Conservation (phyloP, 306 rosid species). For the Ormosia semicastrata region DNA sequence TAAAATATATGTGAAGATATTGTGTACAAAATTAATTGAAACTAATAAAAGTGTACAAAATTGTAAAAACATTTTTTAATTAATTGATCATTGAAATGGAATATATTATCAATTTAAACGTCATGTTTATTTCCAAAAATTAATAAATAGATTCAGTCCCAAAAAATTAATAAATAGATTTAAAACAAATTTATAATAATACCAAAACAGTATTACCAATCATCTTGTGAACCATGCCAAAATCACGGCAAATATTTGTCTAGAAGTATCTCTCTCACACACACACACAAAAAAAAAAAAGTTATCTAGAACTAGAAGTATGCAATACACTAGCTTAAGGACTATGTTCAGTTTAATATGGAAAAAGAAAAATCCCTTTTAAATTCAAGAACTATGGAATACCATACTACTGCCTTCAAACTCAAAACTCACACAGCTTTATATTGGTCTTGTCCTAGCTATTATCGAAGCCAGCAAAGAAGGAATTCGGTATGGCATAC, state of each 20-base stretch:
- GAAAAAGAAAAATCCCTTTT: not conserved
- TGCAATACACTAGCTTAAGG: not conserved
- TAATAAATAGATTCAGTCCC: not conserved
- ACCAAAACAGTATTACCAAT: not conserved
- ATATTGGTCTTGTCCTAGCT: not conserved
- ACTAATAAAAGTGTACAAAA: too few species aligned
- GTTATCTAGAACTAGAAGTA: not conserved
- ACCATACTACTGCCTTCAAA: not conserved
- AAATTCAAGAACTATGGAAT: not conserved
- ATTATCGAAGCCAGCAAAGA: conserved; percentile 9
- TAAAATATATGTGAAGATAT: not conserved
- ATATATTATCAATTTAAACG: not conserved
- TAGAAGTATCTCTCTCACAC: not conserved
- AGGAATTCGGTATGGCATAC: not conserved
- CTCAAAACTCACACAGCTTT: not conserved
- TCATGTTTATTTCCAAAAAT: not conserved
- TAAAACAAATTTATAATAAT: not conserved
- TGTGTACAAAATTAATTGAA: not conserved
- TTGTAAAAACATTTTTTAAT: not conserved
- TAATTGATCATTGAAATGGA: not conserved
- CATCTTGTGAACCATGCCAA: not conserved
- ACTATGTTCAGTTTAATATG: not conserved
- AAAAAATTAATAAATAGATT: not conserved
- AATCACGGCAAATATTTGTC: not conserved
- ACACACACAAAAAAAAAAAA: not conserved